A percentile compares a stretch with the other conserved stretches of the same genome.
These are phyloP conservation scores for Asclepias syriaca DNA, from an alignment of 257 asterid species.

Conservation along the genomic window DNA sequence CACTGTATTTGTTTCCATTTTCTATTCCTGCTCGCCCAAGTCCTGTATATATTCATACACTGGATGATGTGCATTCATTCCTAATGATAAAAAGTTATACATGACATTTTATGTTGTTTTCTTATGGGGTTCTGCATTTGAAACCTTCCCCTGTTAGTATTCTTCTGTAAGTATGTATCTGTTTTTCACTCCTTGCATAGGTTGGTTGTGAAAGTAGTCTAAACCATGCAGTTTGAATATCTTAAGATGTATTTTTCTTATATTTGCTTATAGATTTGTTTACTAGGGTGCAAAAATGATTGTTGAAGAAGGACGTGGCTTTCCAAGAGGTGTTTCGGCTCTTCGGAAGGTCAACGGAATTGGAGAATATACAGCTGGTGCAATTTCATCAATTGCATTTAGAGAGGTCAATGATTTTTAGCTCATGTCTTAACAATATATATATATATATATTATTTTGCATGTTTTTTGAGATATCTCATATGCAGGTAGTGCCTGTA, in stretches of 20 bases:
- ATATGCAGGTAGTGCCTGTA: conserved; percentile 78
- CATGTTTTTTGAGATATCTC: conserved; percentile 15
- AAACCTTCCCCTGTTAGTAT: background rate
- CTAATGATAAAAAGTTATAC: background rate
- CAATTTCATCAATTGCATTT: conserved; percentile 91
- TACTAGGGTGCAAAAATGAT: conserved; percentile 86
- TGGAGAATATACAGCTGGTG: conserved; percentile 97
- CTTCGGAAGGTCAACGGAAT: conserved; percentile 79
- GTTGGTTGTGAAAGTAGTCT: background rate
- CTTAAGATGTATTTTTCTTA: background rate
- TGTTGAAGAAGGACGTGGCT: conserved; percentile 68
- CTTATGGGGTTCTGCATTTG: background rate
- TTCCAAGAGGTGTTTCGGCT: conserved; percentile 74
- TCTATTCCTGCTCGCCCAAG: too few species aligned
- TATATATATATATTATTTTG: background rate
- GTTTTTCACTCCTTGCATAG: background rate
- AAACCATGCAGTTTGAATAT: background rate
- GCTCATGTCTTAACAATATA: background rate
- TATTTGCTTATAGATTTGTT: conserved; percentile 8
- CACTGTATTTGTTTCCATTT: too few species aligned
- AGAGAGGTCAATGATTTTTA: conserved; percentile 50
- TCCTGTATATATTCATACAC: background rate
- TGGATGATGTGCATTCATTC: background rate
- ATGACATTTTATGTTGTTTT: background rate
- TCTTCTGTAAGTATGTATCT: background rate